Percentiles rank a stretch among this genome's conserved stretches.
Evolutionary conservation across 768 basidiomycete genomes (phyloP).

Genomic region (Ramaria rubella): DNA sequence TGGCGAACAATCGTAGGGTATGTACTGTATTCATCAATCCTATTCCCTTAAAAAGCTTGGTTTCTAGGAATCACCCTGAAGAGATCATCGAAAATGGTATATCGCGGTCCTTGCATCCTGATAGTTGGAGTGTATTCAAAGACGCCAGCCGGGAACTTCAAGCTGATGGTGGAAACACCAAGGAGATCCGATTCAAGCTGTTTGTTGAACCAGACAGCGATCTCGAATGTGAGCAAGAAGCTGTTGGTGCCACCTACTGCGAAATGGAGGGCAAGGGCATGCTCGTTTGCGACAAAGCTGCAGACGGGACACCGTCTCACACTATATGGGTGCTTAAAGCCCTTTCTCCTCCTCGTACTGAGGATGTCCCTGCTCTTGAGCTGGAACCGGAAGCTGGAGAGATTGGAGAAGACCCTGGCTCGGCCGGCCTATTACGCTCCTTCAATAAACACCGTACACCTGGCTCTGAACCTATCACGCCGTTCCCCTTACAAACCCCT

Average conservation of each 20-base stretch:
- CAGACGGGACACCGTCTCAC: conserved; percentile 81
- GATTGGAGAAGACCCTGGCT: conserved; percentile 31
- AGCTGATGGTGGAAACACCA: conserved; percentile 88
- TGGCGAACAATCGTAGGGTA: conserved; percentile 91
- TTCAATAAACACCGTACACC: conserved; percentile 7
- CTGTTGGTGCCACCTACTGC: conserved; percentile 48
- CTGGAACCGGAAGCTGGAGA: conserved; percentile 47
- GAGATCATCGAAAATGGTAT: conserved; percentile 73
- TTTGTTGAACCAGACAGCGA: conserved; percentile 64
- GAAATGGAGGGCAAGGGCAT: conserved; percentile 97
- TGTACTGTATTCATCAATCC: conserved; percentile 23
- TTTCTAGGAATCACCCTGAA: conserved; percentile 70
- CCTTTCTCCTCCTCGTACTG: conserved; percentile 49
- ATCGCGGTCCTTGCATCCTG: conserved; percentile 70
- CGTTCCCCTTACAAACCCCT: conserved; percentile 70
- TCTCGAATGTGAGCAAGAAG: conserved; percentile 28
- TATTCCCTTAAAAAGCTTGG: conserved; percentile 16
- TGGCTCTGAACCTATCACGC: conserved; percentile 45
- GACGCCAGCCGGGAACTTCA: conserved; percentile 81
- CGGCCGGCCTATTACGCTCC: conserved; percentile 17
- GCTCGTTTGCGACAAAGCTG: conserved; percentile 86
- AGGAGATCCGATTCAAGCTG: conserved; percentile 86
- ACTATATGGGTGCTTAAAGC: conserved; percentile 98
- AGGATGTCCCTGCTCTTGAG: conserved; percentile 60
- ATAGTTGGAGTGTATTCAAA: conserved; percentile 76